A percentile compares a stretch with the other conserved stretches of the same genome.
Conservation (phyloP, 2,329 filamentous ascomycete species). For the Botryotinia convoluta region DNA sequence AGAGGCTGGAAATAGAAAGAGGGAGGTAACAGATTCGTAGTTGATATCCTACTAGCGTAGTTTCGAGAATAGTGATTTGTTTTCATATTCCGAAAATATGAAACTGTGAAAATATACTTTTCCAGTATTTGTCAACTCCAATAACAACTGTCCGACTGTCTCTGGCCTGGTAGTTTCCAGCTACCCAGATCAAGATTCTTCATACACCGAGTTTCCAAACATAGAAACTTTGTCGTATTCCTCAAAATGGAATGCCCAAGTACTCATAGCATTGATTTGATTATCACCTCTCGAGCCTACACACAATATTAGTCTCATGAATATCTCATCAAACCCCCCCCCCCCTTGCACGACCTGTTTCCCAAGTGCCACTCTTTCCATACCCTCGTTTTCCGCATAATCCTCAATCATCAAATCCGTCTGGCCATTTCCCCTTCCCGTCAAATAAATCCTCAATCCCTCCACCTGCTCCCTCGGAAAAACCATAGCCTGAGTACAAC, state of each 20-base stretch:
- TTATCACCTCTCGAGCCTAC: conserved; percentile 28
- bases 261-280: conserved; percentile 22
- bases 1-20: neutral
- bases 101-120: neutral
- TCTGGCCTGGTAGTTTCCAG: neutral
- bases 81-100: neutral
- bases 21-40: neutral
- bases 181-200: neutral
- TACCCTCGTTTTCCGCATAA: neutral
- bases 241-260: conserved; percentile 29
- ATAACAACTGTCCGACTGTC: neutral
- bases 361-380: conserved; percentile 2
- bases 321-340: neutral
- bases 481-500: conserved; percentile 28
- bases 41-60: neutral
- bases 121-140: neutral
- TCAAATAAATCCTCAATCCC: neutral
- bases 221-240: conserved; percentile 19
- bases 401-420: conserved; percentile 16
- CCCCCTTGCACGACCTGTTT: conserved; percentile 9
- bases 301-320: conserved; percentile 22
- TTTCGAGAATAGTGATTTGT: neutral
- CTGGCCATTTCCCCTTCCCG: neutral
- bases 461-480: conserved; percentile 19
- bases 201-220: neutral